Base-by-base conservation (phyloP, 495 filamentous ascomycete genomes). In the Parathielavia appendiculata region DNA sequence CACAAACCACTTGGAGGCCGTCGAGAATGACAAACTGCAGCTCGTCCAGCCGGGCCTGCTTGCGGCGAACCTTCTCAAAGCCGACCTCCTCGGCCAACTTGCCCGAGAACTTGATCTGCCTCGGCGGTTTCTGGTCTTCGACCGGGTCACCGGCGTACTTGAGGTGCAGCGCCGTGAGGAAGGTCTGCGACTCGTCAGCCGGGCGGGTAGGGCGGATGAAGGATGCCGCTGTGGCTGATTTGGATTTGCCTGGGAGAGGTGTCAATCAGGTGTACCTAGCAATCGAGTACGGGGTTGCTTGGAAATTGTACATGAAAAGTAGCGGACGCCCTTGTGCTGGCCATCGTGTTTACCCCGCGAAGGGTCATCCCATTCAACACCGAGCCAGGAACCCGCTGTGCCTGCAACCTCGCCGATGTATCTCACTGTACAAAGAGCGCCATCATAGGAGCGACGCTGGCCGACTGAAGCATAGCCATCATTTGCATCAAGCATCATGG, bases 21-120 rank as follows among this genome's bases (percentile, higher is more conserved):
- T 97, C 91, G 5, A 98, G 78, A 16, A 97, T 74, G 41, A 96
- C 86, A 59, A 91, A 84, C 56, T 79, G 83, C 58, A 97, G 77
- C 65, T 92, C 87, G 47, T 84, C 73, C 22, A 97, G 76, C 68
- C 88, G 80, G 2, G 89, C 86, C 54, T 91, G 84, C 72, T 92
- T 81, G 58, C 80, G 81, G 26, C 87, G 79, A 61, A 96, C 91
- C 76, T 96, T 96, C 54, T 95, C 92, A 67, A 97, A 97, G 44
- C 93, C 93, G 22, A 98, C 83, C 75, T 97, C 95, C 73, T 98
- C 89, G 20, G 88, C 91, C 23, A 93, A 80, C 70, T 98, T 98
- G 19, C 69, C 84, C 48, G 87, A 90, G 62, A 97, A 86, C 32
- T 79, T 65, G 55, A 96, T 88, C 52, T 78, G 75, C 45, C 74